phyloP scores from a whole-genome alignment of 139 green algal species.

The Chlorella sp. region DNA sequence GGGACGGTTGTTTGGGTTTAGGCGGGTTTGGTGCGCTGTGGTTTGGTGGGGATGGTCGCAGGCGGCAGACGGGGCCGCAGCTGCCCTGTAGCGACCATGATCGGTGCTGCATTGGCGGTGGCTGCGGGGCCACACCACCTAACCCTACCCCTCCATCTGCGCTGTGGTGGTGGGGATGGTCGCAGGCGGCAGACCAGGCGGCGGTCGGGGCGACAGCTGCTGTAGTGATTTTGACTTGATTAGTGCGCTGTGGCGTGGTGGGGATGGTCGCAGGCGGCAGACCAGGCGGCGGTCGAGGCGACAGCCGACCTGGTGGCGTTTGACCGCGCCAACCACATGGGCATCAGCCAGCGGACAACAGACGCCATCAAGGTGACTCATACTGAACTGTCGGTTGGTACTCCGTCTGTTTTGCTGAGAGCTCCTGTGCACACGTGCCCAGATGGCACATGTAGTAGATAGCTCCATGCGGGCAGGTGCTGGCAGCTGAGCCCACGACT shows the following conservation, averaged over 20 bases:
- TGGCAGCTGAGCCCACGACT: background rate
- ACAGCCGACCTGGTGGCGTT: conserved; percentile 75
- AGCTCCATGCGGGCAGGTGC: background rate
- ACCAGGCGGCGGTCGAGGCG: conserved; percentile 46
- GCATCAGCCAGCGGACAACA: conserved; percentile 48
- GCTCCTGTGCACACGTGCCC: background rate
- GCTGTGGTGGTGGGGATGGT: no score
- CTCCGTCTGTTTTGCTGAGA: no score
- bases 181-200: conserved; percentile 44
- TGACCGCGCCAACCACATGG: conserved; percentile 80
- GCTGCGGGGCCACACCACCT: no score
- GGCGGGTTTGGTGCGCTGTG: no score
- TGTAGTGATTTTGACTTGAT: no score
- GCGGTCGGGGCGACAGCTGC: conserved; percentile 54
- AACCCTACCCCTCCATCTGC: no score
- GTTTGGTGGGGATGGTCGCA: no score
- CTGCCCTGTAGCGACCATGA: background rate
- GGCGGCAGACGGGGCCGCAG: conserved; percentile 6
- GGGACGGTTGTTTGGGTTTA: no score
- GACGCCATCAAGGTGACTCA: conserved; percentile 28
- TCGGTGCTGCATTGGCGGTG: background rate
- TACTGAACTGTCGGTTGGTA: no score
- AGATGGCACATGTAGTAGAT: background rate
- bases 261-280: conserved; percentile 46
- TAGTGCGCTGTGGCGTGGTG: no score